A percentile compares a stretch with the other conserved stretches of the same genome.
Conservation (phyloP, 441 rosid species). For the Hypseocharis bilobata region DNA sequence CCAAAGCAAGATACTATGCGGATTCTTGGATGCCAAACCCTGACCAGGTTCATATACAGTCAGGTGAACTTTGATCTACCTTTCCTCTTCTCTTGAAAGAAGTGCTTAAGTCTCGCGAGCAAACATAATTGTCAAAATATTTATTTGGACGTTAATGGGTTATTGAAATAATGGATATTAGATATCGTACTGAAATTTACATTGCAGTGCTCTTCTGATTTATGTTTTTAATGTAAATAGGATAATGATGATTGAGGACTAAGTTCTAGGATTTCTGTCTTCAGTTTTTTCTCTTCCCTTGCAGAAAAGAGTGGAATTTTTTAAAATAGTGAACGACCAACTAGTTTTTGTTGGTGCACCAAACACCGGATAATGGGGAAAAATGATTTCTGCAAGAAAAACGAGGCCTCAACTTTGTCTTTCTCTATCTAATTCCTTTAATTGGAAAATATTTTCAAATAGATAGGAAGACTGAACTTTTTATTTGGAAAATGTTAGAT, state of each 20-base stretch:
- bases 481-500: too few relatives aligned
- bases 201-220: background rate
- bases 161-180: background rate
- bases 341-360: too few relatives aligned
- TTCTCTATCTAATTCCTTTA: too few relatives aligned
- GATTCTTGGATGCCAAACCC: conserved; percentile 82
- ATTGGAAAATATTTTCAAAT: too few relatives aligned
- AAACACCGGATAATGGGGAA: too few relatives aligned
- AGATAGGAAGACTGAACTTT: too few relatives aligned
- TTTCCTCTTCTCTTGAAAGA: background rate
- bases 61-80: conserved; percentile 42
- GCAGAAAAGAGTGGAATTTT: background rate
- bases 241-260: background rate
- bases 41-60: conserved; percentile 70
- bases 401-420: too few relatives aligned
- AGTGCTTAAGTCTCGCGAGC: background rate
- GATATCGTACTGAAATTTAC: background rate
- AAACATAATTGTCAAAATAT: background rate
- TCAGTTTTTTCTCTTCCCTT: background rate
- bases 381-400: too few relatives aligned
- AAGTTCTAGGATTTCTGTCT: too few relatives aligned
- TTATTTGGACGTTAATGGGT: background rate
- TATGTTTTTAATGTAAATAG: background rate
- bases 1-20: conserved; percentile 53
- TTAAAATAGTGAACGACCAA: too few relatives aligned